Evolutionary conservation across 495 filamentous ascomycete species (phyloP), one percentile per base, ranked within the genome.

Genomic region (Hapsidospora chrysogenum): DNA sequence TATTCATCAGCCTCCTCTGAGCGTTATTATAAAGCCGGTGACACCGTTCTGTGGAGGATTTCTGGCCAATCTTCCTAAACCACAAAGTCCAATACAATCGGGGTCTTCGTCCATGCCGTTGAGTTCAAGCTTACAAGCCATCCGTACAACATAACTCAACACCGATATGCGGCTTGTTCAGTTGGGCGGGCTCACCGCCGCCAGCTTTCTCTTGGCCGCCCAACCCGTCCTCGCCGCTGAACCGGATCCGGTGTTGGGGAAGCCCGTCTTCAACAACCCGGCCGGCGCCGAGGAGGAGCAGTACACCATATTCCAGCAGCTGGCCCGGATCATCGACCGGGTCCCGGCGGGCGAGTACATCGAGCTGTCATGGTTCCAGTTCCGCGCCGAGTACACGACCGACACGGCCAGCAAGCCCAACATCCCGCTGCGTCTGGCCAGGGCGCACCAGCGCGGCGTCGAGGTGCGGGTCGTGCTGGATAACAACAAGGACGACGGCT

Each of bases 241-340:
- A 14, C 29, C 29, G 17, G 29, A 31, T 13, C 29, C 29, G n/a
- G 29, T 31, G 11, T 13, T 31, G 6, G 29, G 29, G 11, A 6
- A 13, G n/a, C 29, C 29, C 6, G 29, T 31, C 11, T 31, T 31
- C 29, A 31, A 31, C 29, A 13, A 31, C n/a, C 29, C 29, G 5
- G 29, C 29, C n/a, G 29, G 29, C 6, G n/a, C 5, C 13, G 29
- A 31, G n/a, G 29, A 6, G 13, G n/a, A 13, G 11, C 29, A 31
- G 29, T 31, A 31, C 17, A 15, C 29, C 13, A 31, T 31, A 11
- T 31, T 31, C 29, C 29, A 31, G 29, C 29, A 31, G 29, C 29
- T 31, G n/a, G 29, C 29, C 5, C 29, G 29, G 11, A 31, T 31
- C 5, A 14, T 31, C 13, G 29, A 31, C 13, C 29, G 29, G 6